phyloP scores from a whole-genome alignment of 2,329 filamentous ascomycete genomes.

The Hysterium pulicare region DNA sequence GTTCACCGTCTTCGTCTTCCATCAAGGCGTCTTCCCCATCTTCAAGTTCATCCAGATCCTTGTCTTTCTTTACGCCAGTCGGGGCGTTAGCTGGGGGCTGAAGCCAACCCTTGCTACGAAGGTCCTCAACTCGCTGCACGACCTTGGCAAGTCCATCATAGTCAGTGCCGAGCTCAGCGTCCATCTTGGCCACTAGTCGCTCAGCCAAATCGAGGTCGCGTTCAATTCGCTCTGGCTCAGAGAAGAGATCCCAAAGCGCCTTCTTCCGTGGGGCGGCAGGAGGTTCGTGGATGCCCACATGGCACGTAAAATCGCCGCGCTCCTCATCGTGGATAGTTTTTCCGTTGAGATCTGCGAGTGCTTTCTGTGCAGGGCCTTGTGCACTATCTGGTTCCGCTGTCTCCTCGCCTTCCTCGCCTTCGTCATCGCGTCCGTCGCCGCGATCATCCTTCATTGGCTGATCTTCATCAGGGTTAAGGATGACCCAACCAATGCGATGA shows the following conservation, averaged over 20 bases:
- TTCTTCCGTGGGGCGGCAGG: conserved; percentile 86
- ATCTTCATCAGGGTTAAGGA: conserved; percentile 79
- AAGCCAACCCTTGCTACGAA: conserved; percentile 72
- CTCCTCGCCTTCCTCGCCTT: conserved; percentile 56
- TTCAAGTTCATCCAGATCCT: conserved; percentile 62
- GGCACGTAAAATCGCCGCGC: conserved; percentile 93
- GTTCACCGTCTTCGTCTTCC: conserved; percentile 63
- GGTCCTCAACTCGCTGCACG: conserved; percentile 79
- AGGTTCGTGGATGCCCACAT: conserved; percentile 92
- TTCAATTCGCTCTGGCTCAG: conserved; percentile 86
- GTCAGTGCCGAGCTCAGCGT: conserved; percentile 74
- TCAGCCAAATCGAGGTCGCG: conserved; percentile 82
- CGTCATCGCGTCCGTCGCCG: conserved; percentile 66
- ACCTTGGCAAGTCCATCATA: conserved; percentile 77
- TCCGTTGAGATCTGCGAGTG: conserved; percentile 90
- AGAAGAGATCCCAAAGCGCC: conserved; percentile 94
- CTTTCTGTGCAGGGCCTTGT: conserved; percentile 69
- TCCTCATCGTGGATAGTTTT: conserved; percentile 95
- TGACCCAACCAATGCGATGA: conserved; percentile 97
- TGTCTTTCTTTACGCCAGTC: conserved; percentile 57
- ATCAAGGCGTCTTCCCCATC: conserved; percentile 66
- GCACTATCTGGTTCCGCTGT: conserved; percentile 37
- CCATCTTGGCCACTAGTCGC: conserved; percentile 78
- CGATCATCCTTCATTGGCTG: conserved; percentile 63
- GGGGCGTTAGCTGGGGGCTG: conserved; percentile 60